Conservation (phyloP, 352 stramenopile genomes). For the Globisporangium ultimum region DNA sequence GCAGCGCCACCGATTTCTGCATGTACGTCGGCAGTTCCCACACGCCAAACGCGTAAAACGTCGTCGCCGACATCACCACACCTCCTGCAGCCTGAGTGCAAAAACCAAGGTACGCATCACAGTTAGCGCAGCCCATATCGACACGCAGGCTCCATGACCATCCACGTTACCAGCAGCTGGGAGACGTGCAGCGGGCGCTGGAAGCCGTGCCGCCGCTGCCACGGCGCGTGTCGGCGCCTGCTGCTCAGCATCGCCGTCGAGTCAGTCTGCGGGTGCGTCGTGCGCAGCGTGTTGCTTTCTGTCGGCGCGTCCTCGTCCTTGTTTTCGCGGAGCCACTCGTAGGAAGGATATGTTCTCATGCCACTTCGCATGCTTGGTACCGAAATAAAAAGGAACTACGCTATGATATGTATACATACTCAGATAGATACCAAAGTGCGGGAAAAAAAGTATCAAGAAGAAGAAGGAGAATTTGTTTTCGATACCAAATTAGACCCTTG, state of each 20-base stretch:
- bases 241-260: constrained; percentile 4
- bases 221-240: background rate
- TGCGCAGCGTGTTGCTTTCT: background rate
- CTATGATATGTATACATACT: too few species aligned
- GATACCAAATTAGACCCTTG: background rate
- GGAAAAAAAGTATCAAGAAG: background rate
- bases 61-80: constrained; percentile 27
- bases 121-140: background rate
- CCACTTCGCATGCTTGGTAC: background rate
- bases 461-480: background rate
- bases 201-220: constrained; percentile 41
- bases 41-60: constrained; percentile 47
- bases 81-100: constrained; percentile 33
- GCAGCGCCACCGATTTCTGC: constrained; percentile 26
- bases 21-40: constrained; percentile 38
- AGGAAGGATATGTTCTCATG: background rate
- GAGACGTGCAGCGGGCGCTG: constrained; percentile 36
- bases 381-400: background rate
- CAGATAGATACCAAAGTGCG: too few species aligned
- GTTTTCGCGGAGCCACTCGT: background rate
- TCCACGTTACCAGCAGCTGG: constrained; percentile 29
- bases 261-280: background rate
- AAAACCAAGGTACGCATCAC: background rate
- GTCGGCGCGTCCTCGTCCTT: background rate
- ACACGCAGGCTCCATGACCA: background rate